Conservation (phyloP, 1,284 basidiomycete genomes). For the Blastosporella zonata region DNA sequence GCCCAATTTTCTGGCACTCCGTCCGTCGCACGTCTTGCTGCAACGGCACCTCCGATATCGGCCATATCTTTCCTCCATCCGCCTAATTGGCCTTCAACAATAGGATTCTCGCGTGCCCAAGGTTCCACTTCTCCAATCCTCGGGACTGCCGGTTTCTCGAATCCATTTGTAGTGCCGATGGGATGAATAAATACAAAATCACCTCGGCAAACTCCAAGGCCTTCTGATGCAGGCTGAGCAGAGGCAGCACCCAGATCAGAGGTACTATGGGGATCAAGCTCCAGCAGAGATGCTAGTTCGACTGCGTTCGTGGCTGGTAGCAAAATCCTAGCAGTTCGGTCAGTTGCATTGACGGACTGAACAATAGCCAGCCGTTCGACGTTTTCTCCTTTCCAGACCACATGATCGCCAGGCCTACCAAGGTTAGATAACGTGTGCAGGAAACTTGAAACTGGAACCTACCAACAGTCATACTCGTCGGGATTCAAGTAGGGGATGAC, state of each 20-base stretch:
- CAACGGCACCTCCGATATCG: constrained; percentile 57
- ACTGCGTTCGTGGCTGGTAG: constrained; percentile 49
- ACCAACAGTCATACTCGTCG: constrained; percentile 87
- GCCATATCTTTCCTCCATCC: constrained; percentile 73
- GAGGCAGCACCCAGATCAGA: constrained; percentile 45
- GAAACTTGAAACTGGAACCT: constrained; percentile 24
- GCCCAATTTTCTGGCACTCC: constrained; percentile 36
- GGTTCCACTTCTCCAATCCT: constrained; percentile 76
- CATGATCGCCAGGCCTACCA: constrained; percentile 85
- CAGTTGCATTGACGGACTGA: constrained; percentile 71
- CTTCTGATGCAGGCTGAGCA: constrained; percentile 44
- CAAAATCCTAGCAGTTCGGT: constrained; percentile 68
- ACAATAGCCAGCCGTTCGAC: constrained; percentile 70
- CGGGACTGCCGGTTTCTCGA: constrained; percentile 61
- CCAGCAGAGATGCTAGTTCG: constrained; percentile 79
- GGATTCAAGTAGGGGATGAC: constrained; percentile 82
- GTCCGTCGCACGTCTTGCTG: constrained; percentile 43
- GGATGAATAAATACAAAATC: constrained; percentile 82
- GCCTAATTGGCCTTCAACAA: constrained; percentile 47
- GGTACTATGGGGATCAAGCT: constrained; percentile 81
- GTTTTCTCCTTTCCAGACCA: constrained; percentile 82
- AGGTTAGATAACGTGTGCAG: constrained; percentile 13
- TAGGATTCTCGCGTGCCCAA: constrained; percentile 67
- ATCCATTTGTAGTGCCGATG: constrained; percentile 66
- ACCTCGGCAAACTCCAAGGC: constrained; percentile 78